phyloP scores from a whole-genome alignment of 2,329 filamentous ascomycete species.

The Phialemonium atrogriseum region DNA sequence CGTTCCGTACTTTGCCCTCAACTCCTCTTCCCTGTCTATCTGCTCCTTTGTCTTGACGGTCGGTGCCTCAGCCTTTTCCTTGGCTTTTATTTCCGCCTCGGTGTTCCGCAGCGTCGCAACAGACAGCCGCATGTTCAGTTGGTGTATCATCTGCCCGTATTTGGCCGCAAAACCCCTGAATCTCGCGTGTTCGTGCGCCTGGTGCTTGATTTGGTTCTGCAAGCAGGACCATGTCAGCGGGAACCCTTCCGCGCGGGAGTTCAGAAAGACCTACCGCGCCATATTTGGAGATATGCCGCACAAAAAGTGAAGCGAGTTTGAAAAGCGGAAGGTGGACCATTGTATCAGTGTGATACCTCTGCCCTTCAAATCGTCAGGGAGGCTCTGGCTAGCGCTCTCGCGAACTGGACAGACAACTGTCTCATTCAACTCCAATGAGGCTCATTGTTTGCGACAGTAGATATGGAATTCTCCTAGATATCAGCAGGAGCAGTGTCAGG shows the following conservation, averaged over 20 bases:
- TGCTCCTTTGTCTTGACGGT: conserved; percentile 60
- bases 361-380: neutral
- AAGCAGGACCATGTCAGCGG: conserved; percentile 3
- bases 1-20: conserved; percentile 31
- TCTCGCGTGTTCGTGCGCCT: conserved; percentile 55
- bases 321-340: conserved; percentile 62
- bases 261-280: conserved; percentile 45
- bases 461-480: too few relatives aligned
- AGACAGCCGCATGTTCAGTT: conserved; percentile 57
- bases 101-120: conserved; percentile 51
- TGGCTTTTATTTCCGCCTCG: conserved; percentile 49
- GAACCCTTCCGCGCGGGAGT: neutral
- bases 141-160: conserved; percentile 57
- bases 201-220: conserved; percentile 59
- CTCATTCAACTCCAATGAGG: too few relatives aligned
- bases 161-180: conserved; percentile 53
- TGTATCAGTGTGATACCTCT: conserved; percentile 7
- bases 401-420: too few relatives aligned
- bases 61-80: conserved; percentile 53
- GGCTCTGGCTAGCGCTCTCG: conserved; percentile 2
- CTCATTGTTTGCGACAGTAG: too few relatives aligned
- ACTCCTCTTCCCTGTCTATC: conserved; percentile 42
- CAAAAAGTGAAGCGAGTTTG: conserved; percentile 56
- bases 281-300: conserved; percentile 61
- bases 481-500: too few relatives aligned